Evolutionary conservation across 2,329 filamentous ascomycete species (phyloP), one percentile per base, ranked within the genome.

Genomic region (Penicillium psychrosexuale): DNA sequence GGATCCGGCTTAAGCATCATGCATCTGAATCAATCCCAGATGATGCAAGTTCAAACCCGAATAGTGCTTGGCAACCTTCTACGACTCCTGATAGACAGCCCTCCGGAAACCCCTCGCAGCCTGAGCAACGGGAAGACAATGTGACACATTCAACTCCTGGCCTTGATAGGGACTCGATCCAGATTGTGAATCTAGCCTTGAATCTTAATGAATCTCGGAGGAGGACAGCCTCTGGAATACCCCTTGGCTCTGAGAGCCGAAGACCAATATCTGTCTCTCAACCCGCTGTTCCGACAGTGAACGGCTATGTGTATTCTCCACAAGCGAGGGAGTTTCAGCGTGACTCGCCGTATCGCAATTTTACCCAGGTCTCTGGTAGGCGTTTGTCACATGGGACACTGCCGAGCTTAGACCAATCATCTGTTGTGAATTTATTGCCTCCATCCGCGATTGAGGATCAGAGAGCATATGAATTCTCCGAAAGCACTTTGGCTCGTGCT

Each of bases 121-220:
- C 53, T 22, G 58, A 60, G 33, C 47, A 46, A 12, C 42, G 51
- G 22, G 37, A 48, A 27, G 34, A 59, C 19, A 45, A 55, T 27
- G 38, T 56, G 12, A 49, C 53, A 22, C 61, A 60, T 51, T 46
- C 63, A 40, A 58, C 68, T 17, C 49, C 67, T 44, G 78, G 73
- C 6, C 68, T 89, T 19, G 85, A 91, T 64, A 81, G 88, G 56
- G 92, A 97, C 66, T 88, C 92, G 8, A 84, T 88, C 4, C 90
- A 96, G 72, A 95, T 97, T 60, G 91, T 97, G 39, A 91, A 91
- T 66, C 89, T 97, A 83, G 93, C 93, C 1, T 75, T 97, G 63
- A 94, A 88, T 61, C 75, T 97, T 47, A 96, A 89, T 76, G 91
- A 97, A 72, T 66, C 84, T 85, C 61, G 84, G 84, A 67, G 81